Conservation (phyloP, 768 basidiomycete species). For the Lactarius psammicola region DNA sequence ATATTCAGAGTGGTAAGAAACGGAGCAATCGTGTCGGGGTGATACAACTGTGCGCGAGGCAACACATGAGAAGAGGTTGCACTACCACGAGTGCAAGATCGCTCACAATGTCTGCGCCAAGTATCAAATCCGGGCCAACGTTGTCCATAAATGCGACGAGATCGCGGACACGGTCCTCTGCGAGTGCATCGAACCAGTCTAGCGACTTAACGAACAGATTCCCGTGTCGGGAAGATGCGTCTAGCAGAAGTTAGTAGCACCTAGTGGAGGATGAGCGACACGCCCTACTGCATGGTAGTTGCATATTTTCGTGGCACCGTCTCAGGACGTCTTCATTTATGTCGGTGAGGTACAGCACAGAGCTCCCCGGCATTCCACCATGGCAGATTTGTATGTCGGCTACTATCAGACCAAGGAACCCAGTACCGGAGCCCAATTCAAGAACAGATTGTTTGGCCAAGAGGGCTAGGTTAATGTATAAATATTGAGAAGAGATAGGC, state of each 20-base stretch:
- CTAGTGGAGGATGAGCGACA: not conserved
- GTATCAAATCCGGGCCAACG: slow-evolving; percentile 53
- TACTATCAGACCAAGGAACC: slow-evolving; percentile 68
- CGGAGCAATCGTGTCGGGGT: slow-evolving; percentile 23
- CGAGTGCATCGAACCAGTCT: slow-evolving; percentile 67
- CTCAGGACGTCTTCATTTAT: slow-evolving; percentile 59
- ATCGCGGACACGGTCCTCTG: slow-evolving; percentile 28
- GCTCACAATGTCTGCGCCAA: slow-evolving; percentile 70
- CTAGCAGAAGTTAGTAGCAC: slow-evolving; percentile 36
- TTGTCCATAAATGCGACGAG: slow-evolving; percentile 41
- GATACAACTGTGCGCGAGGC: slow-evolving; percentile 14
- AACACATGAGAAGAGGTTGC: not conserved
- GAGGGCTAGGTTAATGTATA: slow-evolving; percentile 37
- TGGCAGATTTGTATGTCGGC: slow-evolving; percentile 52
- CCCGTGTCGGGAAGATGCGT: slow-evolving; percentile 52
- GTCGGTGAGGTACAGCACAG: slow-evolving; percentile 49
- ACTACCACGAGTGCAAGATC: not conserved
- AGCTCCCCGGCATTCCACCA: slow-evolving; percentile 11
- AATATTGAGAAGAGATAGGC: not conserved
- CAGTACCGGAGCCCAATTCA: slow-evolving; percentile 74
- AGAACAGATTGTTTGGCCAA: slow-evolving; percentile 50
- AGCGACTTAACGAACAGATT: slow-evolving; percentile 46
- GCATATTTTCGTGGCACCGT: slow-evolving; percentile 58
- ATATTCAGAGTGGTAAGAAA: slow-evolving; percentile 26
- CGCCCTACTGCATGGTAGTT: slow-evolving; percentile 67